These are phyloP conservation scores for Hirschfeldia incana DNA, from an alignment of 345 rosid species.

Conservation along the genomic window DNA sequence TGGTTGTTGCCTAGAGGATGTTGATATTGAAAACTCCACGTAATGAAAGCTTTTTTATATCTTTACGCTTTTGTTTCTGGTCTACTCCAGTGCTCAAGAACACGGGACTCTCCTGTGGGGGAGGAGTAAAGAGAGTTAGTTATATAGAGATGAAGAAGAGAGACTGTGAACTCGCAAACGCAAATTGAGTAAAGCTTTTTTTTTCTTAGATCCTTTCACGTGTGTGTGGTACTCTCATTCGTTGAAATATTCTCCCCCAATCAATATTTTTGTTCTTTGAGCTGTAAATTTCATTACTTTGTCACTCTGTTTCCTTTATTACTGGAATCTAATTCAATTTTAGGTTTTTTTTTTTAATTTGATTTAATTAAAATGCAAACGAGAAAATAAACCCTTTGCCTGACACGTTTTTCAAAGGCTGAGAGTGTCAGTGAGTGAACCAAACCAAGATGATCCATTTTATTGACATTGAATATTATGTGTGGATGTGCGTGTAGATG, in stretches of 20 bases:
- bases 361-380: not conserved
- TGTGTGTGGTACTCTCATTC: slow-evolving; percentile 27
- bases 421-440: not conserved
- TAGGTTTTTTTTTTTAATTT: not conserved
- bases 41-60: slow-evolving; percentile 6
- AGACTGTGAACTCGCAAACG: not conserved
- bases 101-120: slow-evolving; percentile 32
- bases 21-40: slow-evolving; percentile 25
- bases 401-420: slow-evolving; percentile 32
- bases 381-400: slow-evolving; percentile 18
- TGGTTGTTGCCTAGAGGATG: slow-evolving; percentile 1
- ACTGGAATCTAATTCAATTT: slow-evolving; percentile 23
- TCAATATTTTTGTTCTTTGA: slow-evolving; percentile 1
- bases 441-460: not conserved
- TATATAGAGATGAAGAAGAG: slow-evolving; percentile 26
- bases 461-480: not conserved
- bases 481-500: slow-evolving; percentile 2
- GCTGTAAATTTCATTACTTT: slow-evolving; percentile 12
- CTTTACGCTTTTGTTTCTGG: slow-evolving; percentile 8
- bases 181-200: not conserved
- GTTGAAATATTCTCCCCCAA: not conserved
- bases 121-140: slow-evolving; percentile 12
- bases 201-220: slow-evolving; percentile 3
- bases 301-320: slow-evolving; percentile 37
- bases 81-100: slow-evolving; percentile 27